Conservation (phyloP, 352 stramenopile genomes). For the Phytophthora palmivora region DNA sequence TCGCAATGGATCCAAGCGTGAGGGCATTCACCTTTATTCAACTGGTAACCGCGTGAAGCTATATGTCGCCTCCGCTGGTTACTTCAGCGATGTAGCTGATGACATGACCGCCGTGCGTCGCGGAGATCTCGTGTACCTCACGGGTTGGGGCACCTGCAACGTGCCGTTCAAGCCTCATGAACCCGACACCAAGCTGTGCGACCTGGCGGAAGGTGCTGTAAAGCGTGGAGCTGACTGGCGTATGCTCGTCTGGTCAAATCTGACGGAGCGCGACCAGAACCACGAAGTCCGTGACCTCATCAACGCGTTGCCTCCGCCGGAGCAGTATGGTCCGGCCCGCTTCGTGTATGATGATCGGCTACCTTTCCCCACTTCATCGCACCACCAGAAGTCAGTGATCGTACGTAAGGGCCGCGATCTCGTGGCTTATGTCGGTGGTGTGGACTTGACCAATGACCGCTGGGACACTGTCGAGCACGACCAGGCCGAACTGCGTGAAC, state of each 20-base stretch:
- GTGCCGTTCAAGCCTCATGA: constrained; percentile 52
- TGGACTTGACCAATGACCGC: constrained; percentile 60
- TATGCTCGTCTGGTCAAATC: constrained; percentile 67
- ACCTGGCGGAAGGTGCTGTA: constrained; percentile 44
- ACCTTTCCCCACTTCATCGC: constrained; percentile 55
- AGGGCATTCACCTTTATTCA: constrained; percentile 48
- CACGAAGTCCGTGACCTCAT: constrained; percentile 55
- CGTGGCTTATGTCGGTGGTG: constrained; percentile 52
- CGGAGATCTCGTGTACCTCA: constrained; percentile 52
- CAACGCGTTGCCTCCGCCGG: constrained; percentile 41
- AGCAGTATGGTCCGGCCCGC: constrained; percentile 36
- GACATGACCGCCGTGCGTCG: constrained; percentile 39
- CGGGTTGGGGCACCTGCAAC: constrained; percentile 66
- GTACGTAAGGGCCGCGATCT: constrained; percentile 37
- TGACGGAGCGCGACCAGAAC: constrained; percentile 57
- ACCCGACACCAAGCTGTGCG: constrained; percentile 42
- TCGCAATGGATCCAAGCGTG: constrained; percentile 44
- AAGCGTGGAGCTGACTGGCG: constrained; percentile 52
- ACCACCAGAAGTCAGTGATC: too few species aligned
- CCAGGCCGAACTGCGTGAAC: constrained; percentile 45
- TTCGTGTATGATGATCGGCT: constrained; percentile 73
- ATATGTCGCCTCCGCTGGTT: constrained; percentile 51
- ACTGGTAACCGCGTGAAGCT: constrained; percentile 54
- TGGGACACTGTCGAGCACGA: constrained; percentile 68
- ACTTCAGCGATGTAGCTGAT: constrained; percentile 56